Percentiles rank a stretch among this genome's conserved stretches.
These are phyloP conservation scores for Phyllosticta capitalensis DNA, from an alignment of 2,329 filamentous ascomycete genomes.

Conservation along the genomic window DNA sequence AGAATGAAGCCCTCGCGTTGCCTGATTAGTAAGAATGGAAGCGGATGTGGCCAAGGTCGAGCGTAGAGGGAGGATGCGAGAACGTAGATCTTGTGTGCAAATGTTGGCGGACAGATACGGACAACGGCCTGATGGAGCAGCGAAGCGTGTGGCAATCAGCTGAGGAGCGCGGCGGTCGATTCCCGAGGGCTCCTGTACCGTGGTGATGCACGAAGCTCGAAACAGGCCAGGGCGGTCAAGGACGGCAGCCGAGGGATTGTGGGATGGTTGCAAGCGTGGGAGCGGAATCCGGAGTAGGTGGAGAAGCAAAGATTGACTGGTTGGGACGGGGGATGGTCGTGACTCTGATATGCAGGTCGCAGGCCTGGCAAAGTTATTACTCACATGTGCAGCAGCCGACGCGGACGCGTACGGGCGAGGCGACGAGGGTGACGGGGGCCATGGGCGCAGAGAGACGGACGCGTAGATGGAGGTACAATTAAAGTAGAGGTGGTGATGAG, in stretches of 20 bases:
- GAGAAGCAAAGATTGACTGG: too few relatives aligned
- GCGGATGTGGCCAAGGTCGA: neutral
- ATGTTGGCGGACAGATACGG: too few relatives aligned
- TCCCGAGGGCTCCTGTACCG: neutral
- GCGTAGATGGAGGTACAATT: too few relatives aligned
- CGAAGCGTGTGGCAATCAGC: neutral
- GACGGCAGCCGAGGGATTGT: neutral
- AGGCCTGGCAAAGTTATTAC: neutral
- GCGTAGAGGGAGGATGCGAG: neutral
- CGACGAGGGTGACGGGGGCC: neutral
- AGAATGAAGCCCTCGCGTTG: neutral
- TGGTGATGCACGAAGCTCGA: neutral
- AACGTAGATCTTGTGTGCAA: neutral
- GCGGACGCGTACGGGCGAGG: neutral
- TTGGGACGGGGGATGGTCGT: neutral
- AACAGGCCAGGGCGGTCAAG: neutral
- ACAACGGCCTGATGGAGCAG: neutral
- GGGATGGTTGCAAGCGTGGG: too few relatives aligned
- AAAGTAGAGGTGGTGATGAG: too few relatives aligned
- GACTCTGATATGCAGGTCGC: neutral
- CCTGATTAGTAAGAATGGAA: neutral
- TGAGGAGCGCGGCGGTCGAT: neutral
- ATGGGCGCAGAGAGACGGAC: too few relatives aligned
- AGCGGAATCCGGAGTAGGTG: too few relatives aligned
- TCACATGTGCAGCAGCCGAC: neutral